Evolutionary conservation across 805 yeast species (phyloP).

Genomic region (Naumovozyma castellii): DNA sequence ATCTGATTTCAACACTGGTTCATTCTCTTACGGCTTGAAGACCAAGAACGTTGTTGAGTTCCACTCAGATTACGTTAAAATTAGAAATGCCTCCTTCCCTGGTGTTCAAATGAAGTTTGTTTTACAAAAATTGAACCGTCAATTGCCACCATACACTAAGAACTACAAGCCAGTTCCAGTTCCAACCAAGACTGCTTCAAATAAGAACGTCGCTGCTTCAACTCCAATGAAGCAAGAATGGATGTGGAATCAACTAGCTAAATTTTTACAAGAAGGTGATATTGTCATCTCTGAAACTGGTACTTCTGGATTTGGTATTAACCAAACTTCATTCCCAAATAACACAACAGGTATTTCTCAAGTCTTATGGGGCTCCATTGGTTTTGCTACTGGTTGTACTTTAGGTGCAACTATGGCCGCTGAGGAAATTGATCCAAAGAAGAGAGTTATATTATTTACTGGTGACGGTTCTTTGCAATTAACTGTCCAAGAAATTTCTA

Average conservation of each 20-base stretch:
- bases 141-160: conserved; percentile 26
- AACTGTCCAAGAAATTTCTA: conserved; percentile 61
- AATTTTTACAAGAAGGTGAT: conserved; percentile 55
- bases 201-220: conserved; percentile 33
- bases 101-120: conserved; percentile 51
- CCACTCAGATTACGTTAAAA: conserved; percentile 57
- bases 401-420: conserved; percentile 58
- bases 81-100: conserved; percentile 50
- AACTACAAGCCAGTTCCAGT: conserved; percentile 39
- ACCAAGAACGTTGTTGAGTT: conserved; percentile 59
- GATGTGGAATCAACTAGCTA: conserved; percentile 53
- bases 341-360: conserved; percentile 55
- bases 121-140: conserved; percentile 30
- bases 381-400: conserved; percentile 56
- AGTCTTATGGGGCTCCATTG: conserved; percentile 66
- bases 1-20: conserved; percentile 76
- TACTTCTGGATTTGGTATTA: conserved; percentile 61
- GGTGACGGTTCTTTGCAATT: conserved; percentile 69
- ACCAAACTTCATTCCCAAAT: conserved; percentile 52
- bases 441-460: conserved; percentile 52
- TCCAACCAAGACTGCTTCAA: conserved; percentile 35
- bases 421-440: conserved; percentile 45
- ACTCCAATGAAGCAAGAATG: conserved; percentile 49
- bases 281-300: conserved; percentile 60
- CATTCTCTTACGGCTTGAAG: conserved; percentile 56